Percentiles rank a stretch among this genome's conserved stretches.
Evolutionary conservation across 176 grass and related monocot species (phyloP).

Genomic region (Aegilops speltoides): DNA sequence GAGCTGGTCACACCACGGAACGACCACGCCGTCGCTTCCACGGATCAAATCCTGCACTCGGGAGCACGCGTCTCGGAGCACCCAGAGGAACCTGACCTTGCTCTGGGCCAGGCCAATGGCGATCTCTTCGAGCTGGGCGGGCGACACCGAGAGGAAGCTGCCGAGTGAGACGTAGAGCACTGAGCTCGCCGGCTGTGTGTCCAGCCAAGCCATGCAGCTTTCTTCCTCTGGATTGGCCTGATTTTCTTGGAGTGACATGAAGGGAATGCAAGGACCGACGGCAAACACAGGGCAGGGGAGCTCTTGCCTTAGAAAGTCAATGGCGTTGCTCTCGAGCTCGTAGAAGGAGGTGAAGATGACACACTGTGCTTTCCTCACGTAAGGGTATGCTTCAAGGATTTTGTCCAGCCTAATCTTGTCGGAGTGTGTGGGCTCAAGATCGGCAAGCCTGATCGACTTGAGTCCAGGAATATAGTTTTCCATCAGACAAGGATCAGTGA

Average conservation of each 20-base stretch:
- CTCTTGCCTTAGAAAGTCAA: constrained; percentile 15
- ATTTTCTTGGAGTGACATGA: neutral
- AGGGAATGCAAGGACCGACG: constrained; percentile 31
- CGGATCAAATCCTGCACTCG: neutral
- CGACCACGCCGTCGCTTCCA: constrained; percentile 25
- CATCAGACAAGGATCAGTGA: constrained; percentile 31
- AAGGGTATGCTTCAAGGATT: constrained; percentile 18
- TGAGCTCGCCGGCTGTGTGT: constrained; percentile 27
- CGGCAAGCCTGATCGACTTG: constrained; percentile 11
- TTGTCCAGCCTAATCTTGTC: neutral
- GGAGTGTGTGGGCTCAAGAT: constrained; percentile 6
- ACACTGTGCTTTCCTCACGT: constrained; percentile 40
- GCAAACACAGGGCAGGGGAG: constrained; percentile 25
- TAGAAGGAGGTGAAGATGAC: constrained; percentile 56
- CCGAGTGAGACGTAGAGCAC: constrained; percentile 51
- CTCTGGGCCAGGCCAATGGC: constrained; percentile 17
- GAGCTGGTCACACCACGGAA: constrained; percentile 51
- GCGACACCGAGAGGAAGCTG: constrained; percentile 42
- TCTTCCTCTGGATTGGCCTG: neutral
- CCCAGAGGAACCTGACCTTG: constrained; percentile 40
- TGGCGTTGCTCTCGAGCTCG: constrained; percentile 31
- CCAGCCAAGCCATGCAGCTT: constrained; percentile 30
- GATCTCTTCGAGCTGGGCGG: constrained; percentile 33
- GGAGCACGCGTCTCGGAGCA: neutral
- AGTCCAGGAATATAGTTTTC: constrained; percentile 43